phyloP scores from a whole-genome alignment of 176 grass and related monocot genomes.

The Thalia dealbata region DNA sequence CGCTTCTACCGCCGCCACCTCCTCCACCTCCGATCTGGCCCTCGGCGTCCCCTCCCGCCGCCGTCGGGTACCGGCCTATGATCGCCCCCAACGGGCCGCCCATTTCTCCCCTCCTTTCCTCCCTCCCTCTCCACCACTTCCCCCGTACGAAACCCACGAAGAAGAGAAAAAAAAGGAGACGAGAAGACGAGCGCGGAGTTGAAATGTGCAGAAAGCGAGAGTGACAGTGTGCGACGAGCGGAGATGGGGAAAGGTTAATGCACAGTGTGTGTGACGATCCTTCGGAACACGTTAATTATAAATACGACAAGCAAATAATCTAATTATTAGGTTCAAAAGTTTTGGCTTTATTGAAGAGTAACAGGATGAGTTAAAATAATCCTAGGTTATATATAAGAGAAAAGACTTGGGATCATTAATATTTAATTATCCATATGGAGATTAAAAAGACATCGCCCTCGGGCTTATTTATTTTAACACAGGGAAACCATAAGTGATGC shows the following conservation, averaged over 20 bases:
- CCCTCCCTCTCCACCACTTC: not conserved
- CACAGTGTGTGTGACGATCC: not conserved
- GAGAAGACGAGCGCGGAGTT: not conserved
- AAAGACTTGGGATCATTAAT: too few relatives aligned
- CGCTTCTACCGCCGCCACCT: not conserved
- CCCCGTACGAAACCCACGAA: not conserved
- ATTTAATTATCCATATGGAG: too few relatives aligned
- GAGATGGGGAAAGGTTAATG: not conserved
- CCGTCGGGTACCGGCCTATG: slow-evolving; percentile 76
- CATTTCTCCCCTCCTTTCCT: slow-evolving; percentile 24
- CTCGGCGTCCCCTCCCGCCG: not conserved
- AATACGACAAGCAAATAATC: not conserved
- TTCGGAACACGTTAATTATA: not conserved
- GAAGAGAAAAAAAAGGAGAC: not conserved
- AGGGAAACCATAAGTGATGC: too few relatives aligned
- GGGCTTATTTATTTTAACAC: too few relatives aligned
- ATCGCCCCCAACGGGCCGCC: slow-evolving; percentile 88
- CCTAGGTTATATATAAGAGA: too few relatives aligned
- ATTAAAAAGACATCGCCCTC: too few relatives aligned
- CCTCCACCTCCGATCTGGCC: slow-evolving; percentile 20
- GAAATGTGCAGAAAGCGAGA: slow-evolving; percentile 1
- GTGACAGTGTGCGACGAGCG: not conserved
- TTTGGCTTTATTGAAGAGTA: too few relatives aligned
- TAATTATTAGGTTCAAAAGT: too few relatives aligned
- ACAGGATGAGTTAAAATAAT: too few relatives aligned